These are phyloP conservation scores for Calonectria ilicicola DNA, from an alignment of 2,329 filamentous ascomycete genomes.

Conservation along the genomic window DNA sequence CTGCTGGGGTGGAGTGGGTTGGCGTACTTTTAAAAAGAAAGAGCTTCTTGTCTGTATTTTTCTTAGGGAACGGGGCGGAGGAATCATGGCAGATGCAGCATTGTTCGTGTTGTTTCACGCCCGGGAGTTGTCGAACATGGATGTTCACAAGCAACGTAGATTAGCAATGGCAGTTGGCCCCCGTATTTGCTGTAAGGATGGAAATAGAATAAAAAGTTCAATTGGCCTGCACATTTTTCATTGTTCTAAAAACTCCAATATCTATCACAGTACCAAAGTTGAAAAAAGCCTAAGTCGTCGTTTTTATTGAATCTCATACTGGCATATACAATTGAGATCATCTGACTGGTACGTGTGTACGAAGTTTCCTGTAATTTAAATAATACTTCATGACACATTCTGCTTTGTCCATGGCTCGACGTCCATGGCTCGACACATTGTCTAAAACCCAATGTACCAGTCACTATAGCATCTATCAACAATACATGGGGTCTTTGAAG, in stretches of 20 bases:
- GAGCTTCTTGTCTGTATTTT: not conserved
- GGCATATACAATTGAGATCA: too few relatives aligned
- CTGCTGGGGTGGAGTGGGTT: slow-evolving; percentile 74
- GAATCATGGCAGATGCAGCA: not conserved
- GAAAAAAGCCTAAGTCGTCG: too few relatives aligned
- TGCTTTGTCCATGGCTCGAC: too few relatives aligned
- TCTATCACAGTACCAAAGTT: too few relatives aligned
- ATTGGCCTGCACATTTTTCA: not conserved
- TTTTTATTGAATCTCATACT: too few relatives aligned
- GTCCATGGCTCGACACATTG: too few relatives aligned
- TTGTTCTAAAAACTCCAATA: too few relatives aligned
- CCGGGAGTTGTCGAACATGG: not conserved
- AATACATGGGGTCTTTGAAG: not conserved
- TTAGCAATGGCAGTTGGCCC: not conserved
- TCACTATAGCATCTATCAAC: not conserved
- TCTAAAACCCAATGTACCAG: not conserved
- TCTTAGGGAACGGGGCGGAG: not conserved
- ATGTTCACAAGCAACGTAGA: not conserved
- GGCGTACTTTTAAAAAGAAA: slow-evolving; percentile 59
- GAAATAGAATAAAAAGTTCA: not conserved
- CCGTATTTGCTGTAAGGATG: not conserved
- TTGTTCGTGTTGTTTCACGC: not conserved
- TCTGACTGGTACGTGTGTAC: too few relatives aligned
- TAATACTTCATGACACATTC: not conserved
- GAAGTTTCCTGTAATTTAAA: too few relatives aligned